These are phyloP conservation scores for Leccinum solheimii DNA, from an alignment of 1,284 basidiomycete species.

Conservation along the genomic window DNA sequence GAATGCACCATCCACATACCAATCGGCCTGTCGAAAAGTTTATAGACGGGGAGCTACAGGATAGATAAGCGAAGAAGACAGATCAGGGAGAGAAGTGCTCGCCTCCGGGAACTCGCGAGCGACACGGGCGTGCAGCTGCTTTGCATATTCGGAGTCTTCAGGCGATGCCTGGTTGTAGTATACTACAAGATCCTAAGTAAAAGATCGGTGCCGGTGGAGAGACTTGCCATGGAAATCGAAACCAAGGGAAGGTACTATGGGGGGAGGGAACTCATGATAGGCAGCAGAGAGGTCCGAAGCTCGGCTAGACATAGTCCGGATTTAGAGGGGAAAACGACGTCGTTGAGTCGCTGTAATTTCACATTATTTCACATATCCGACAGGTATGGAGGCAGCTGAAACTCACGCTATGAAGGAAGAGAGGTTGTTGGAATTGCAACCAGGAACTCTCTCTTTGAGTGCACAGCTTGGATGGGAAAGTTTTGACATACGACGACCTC, in stretches of 20 bases:
- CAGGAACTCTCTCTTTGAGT: neutral
- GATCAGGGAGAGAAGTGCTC: slow-evolving; percentile 3
- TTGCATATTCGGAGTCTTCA: slow-evolving; percentile 50
- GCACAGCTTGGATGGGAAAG: neutral
- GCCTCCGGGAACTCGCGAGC: slow-evolving; percentile 73
- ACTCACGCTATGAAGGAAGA: too few species aligned
- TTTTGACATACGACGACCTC: neutral
- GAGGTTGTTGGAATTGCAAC: neutral
- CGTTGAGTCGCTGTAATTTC: too few species aligned
- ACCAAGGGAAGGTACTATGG: slow-evolving; percentile 51
- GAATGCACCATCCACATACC: slow-evolving; percentile 39
- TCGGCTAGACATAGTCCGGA: too few species aligned
- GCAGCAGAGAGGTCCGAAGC: slow-evolving; percentile 38
- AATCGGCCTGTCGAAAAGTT: slow-evolving; percentile 62
- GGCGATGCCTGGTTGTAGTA: slow-evolving; percentile 59
- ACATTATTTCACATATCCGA: too few species aligned
- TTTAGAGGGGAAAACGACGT: too few species aligned
- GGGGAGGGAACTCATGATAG: slow-evolving; percentile 55
- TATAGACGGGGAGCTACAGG: slow-evolving; percentile 59
- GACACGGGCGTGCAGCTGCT: slow-evolving; percentile 64
- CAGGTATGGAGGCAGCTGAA: too few species aligned
- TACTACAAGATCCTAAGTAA: slow-evolving; percentile 39
- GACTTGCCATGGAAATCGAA: slow-evolving; percentile 69
- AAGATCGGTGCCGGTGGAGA: rapidly evolving
- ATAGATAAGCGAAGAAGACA: neutral